These are phyloP conservation scores for Letharia columbiana DNA, from an alignment of 495 filamentous ascomycete species.

Conservation along the genomic window DNA sequence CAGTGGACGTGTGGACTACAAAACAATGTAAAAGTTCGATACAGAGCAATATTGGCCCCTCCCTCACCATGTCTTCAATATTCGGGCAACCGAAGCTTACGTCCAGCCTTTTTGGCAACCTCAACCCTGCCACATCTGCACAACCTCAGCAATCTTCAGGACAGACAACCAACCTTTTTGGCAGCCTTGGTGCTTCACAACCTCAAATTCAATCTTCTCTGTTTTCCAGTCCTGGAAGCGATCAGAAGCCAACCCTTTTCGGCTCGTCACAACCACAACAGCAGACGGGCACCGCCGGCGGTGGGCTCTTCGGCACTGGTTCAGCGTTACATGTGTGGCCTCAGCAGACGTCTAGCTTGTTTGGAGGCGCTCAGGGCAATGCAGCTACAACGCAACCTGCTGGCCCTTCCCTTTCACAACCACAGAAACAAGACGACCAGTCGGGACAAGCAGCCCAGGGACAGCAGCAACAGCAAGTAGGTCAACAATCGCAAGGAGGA, in stretches of 20 bases:
- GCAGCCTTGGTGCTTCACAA: slow-evolving; percentile 18
- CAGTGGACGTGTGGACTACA: no score
- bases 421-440: slow-evolving; percentile 8
- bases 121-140: slow-evolving; percentile 8
- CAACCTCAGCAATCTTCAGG: slow-evolving; percentile 16
- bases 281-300: slow-evolving; percentile 2
- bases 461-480: slow-evolving; percentile 30
- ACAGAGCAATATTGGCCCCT: background rate
- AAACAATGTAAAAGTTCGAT: background rate
- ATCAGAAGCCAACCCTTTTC: slow-evolving; percentile 9
- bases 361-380: slow-evolving; percentile 30
- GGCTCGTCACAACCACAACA: slow-evolving; percentile 14
- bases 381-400: slow-evolving; percentile 23
- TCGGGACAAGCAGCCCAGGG: slow-evolving; percentile 32
- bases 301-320: slow-evolving; percentile 17
- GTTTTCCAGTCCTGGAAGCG: background rate
- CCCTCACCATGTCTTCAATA: slow-evolving; percentile 17
- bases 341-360: slow-evolving; percentile 27
- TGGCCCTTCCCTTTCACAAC: slow-evolving; percentile 18
- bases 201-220: slow-evolving; percentile 14
- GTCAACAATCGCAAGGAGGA: slow-evolving; percentile 24
- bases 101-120: slow-evolving; percentile 11
- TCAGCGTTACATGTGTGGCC: background rate
- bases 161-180: slow-evolving; percentile 19
- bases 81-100: slow-evolving; percentile 12